phyloP scores from a whole-genome alignment of 2,329 filamentous ascomycete genomes.

The Diaporthe sp. region DNA sequence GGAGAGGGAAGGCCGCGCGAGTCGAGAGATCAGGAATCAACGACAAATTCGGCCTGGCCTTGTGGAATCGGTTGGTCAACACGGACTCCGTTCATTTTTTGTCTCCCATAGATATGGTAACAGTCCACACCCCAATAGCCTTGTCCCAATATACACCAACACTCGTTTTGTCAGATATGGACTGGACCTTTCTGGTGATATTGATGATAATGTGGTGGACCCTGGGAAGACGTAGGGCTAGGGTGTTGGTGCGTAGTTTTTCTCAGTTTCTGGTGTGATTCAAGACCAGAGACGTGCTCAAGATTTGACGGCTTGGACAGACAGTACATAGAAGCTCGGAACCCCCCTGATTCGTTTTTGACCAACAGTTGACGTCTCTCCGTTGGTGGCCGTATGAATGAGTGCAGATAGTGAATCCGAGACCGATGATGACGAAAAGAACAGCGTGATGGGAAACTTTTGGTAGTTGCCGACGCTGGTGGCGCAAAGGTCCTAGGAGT shows the following conservation, averaged over 20 bases:
- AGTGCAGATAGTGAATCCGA: not conserved
- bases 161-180: not conserved
- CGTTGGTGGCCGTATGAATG: not conserved
- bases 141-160: not conserved
- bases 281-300: not conserved
- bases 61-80: constrained; percentile 5
- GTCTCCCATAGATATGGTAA: not conserved
- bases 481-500: not conserved
- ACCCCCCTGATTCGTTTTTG: not conserved
- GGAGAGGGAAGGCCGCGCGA: not conserved
- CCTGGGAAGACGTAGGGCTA: not conserved
- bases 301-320: not conserved
- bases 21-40: not conserved
- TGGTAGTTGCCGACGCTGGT: not conserved
- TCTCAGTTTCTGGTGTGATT: not conserved
- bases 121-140: not conserved
- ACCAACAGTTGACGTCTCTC: not conserved
- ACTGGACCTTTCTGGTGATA: not conserved
- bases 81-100: not conserved
- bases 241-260: not conserved
- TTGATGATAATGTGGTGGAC: not conserved
- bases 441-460: not conserved
- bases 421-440: not conserved
- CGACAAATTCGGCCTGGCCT: constrained; percentile 7
- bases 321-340: not conserved